Evolutionary conservation across 2,329 filamentous ascomycete genomes (phyloP), one percentile per base, ranked within the genome.

Genomic region (Clarireedia sp.): DNA sequence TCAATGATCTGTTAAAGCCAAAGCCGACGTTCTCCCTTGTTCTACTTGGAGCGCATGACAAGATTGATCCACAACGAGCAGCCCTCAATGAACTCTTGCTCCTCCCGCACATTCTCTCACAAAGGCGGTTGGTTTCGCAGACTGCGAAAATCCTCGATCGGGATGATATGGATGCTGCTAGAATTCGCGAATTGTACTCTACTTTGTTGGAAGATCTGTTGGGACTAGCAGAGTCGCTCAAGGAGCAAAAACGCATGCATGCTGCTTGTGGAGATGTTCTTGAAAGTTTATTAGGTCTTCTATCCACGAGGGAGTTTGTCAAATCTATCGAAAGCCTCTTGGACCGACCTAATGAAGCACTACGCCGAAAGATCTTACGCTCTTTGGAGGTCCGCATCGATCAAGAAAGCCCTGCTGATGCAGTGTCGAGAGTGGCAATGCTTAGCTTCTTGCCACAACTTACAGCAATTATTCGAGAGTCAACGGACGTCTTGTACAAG

Each of bases 251-350:
- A 68, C 66, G 69, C 38, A 71, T 86, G 9, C 79, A 84, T 64
- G 73, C 66, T 64, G 76, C 77, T 49, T 84, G 81, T 65, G 86
- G 87, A 40, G 82, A 87, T 55, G 81, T 89, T 1, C 77, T 97
- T 48, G 83, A 87, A 17, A 86, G 87, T 59, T 75, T 95, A n/a
- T 78, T 99, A 50, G 86, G 89, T 60, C 80, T 96, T 6, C 78
- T 96, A 43, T 92, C 91, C 0, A 90, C 92, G 3, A 79, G 83
- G 51, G 90, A 96, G 71, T 94, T 97, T 70, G 83, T 97, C 69
- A 89, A 89, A 68, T 88, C 90, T 9, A 86, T 95, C 41, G 89
- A 95, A 67, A 82, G 83, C 26, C 77, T 99, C 29, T 81, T 97
- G 37, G 81, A 88, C 62, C 82, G 86, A 48, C 83, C 87, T 5